Evolutionary conservation across 768 basidiomycete species (phyloP), one percentile per base, ranked within the genome.

Genomic region (Kwoniella dendrophila): DNA sequence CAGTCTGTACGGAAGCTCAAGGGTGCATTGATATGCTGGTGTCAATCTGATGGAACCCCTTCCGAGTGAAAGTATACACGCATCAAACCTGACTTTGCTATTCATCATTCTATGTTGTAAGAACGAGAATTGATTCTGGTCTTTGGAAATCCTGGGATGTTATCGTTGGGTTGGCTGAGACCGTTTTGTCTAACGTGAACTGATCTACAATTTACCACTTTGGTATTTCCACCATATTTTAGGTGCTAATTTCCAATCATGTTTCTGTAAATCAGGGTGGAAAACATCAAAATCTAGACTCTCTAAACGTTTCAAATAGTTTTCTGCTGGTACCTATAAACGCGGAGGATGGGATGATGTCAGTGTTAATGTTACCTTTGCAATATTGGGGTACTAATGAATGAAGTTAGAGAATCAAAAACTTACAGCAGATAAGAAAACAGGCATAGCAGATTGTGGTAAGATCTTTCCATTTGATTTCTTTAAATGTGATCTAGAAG

Each of bases 241-340:
- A 1, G 77, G 77, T 4, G 77, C 72, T 2, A 78, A 58, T 43
- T 66, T 69, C 77, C 77, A 78, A 56, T 78, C 75, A 36, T 69
- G 72, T 48, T 70, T 72, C 41, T 69, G 70, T 18, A 77, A 44
- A 29, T 75, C 73, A 3, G 74, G 75, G 48, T 71, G 65, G 69
- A 78, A 78, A 18, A 75, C 74, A 53, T 78, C 70, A 44, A 78
- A 78, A 44, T 78, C 77, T 55, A 59, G 51, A 2, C 64, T 67
- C 53, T 78, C 77, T 11, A 78, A 59, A 30, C 74, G 63, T 61
- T 77, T 65, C 4, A 78, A 67, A 41, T 78, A 78, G 20, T 64
- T 41, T 48, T 78, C 77, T 8, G 77, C 75, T 0, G 77, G 74
- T 14, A 78, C 69, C 77, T 78, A 51, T 6, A n/a, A n/a, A n/a